Evolutionary conservation across 192 early-diverging fungal species (phyloP), one percentile per base, ranked within the genome.

Genomic region (Ramicandelaber brevisporus): DNA sequence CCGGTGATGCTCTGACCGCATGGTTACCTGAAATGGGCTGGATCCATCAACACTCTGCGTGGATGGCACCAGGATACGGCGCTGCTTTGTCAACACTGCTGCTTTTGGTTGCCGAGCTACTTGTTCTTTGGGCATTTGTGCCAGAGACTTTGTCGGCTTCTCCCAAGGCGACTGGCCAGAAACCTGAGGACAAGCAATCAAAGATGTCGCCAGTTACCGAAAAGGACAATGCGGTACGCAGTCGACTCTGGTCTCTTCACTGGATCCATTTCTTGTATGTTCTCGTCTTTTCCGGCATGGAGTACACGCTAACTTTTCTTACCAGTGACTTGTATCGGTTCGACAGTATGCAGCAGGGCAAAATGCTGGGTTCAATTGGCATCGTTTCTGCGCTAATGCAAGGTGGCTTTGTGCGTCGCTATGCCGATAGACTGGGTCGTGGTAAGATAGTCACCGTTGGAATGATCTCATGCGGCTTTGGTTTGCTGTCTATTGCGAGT

Each of bases 271-370:
- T 81, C 38, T 47, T 71, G 9, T 88, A 79, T 41, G 57, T 90
- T 21, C 83, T 98, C 38, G 58, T 82, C 30, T 98, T 93, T 40
- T 79, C 80, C 2, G 90, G 92, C 1, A 90, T 98, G 84, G 92
- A 98, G 59, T 98, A 92, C 56, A 98, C 87, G 1, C 59, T 98
- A 28, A 83, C 85, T 1, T 98, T 98, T 46, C 50, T 93, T 34
- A 98, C 92, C 0, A 79, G 78, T 45, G 86, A 98, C 51, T 53
- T 78, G 15, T 85, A 89, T 33, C 47, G 61, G 17, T 98, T 84
- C 40, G 56, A 61, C 6, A 72, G 90, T 43, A 68, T 67, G 46
- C 69, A 78, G 40, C 88, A 98, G 53, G 92, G 92, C 9, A 61
- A 54, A 28, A 47, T 93, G 2, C 56, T 97, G 2, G 87, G 71